These are phyloP conservation scores for Neonectria ditissima DNA, from an alignment of 2,329 filamentous ascomycete genomes.

Conservation along the genomic window DNA sequence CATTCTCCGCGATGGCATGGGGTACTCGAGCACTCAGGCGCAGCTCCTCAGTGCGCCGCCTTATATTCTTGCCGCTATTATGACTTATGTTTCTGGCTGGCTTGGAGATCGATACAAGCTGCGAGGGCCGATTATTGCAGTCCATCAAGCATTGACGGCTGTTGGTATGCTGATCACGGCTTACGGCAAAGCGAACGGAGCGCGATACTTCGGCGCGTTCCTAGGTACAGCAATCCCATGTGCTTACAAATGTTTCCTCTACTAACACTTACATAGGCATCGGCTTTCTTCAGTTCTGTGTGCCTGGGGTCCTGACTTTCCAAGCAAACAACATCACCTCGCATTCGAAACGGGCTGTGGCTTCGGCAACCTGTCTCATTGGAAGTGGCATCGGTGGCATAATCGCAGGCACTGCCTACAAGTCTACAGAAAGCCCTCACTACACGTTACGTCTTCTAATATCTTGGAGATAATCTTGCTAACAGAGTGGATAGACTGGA, in stretches of 20 bases:
- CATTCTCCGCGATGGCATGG: slow-evolving; percentile 24
- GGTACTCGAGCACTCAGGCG: slow-evolving; percentile 4
- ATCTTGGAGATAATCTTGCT: not conserved
- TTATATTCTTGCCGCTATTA: slow-evolving; percentile 21
- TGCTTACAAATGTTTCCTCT: fast-evolving
- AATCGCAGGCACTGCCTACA: slow-evolving; percentile 15
- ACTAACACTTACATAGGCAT: not conserved
- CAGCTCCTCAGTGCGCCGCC: slow-evolving; percentile 25
- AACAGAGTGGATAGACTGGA: slow-evolving; percentile 4
- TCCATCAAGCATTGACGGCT: slow-evolving; percentile 14
- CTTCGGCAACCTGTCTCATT: slow-evolving; percentile 12
- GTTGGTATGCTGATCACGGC: slow-evolving; percentile 21
- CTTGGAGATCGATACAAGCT: slow-evolving; percentile 15
- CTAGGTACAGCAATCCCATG: not conserved
- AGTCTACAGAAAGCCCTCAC: slow-evolving; percentile 16
- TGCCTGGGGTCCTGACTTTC: slow-evolving; percentile 20
- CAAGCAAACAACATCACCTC: slow-evolving; percentile 25
- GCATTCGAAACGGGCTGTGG: slow-evolving; percentile 22
- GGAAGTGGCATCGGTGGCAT: slow-evolving; percentile 22
- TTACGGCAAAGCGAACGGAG: slow-evolving; percentile 10
- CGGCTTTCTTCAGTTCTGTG: slow-evolving; percentile 23
- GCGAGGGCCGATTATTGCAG: slow-evolving; percentile 15
- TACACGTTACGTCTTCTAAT: slow-evolving; percentile 11
- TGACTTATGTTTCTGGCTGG: slow-evolving; percentile 15
- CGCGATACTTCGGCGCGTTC: slow-evolving; percentile 25